A percentile compares a stretch with the other conserved stretches of the same genome.
Evolutionary conservation across 129 eudicot genomes (phyloP).

Genomic region (Tanacetum coccineum): DNA sequence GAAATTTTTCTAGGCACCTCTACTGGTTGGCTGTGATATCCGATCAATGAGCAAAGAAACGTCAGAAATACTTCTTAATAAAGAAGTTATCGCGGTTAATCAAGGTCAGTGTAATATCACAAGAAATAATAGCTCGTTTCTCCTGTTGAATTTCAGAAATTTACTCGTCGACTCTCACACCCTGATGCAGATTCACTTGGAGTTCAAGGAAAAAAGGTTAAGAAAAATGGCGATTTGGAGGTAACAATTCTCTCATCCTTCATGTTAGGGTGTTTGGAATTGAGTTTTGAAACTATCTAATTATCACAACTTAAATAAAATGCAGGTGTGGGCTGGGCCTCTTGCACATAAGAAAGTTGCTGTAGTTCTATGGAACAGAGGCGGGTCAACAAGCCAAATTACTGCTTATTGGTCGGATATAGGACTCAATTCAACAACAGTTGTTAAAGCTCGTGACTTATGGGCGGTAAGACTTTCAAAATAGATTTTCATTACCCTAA

Average conservation of each 20-base stretch:
- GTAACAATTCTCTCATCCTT: slow-evolving; percentile 28
- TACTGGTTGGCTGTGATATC: slow-evolving; percentile 82
- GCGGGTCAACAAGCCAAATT: slow-evolving; percentile 46
- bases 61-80: slow-evolving; percentile 48
- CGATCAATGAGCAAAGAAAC: slow-evolving; percentile 65
- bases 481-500: not conserved
- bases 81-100: slow-evolving; percentile 79
- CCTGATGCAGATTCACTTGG: slow-evolving; percentile 61
- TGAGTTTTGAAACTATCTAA: too few relatives aligned
- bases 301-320: not conserved
- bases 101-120: slow-evolving; percentile 50
- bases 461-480: slow-evolving; percentile 60
- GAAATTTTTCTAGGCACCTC: slow-evolving; percentile 58
- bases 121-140: not conserved
- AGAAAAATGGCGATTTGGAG: slow-evolving; percentile 68
- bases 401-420: slow-evolving; percentile 82
- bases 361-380: slow-evolving; percentile 74
- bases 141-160: not conserved
- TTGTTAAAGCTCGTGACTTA: slow-evolving; percentile 60
- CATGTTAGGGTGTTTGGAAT: too few relatives aligned
- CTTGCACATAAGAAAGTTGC: slow-evolving; percentile 49
- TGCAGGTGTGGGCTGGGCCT: slow-evolving; percentile 89
- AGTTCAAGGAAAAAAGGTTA: slow-evolving; percentile 78
- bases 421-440: slow-evolving; percentile 51
- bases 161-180: not conserved